phyloP scores from a whole-genome alignment of 2,329 filamentous ascomycete species.

The Bipolaris oryzae region DNA sequence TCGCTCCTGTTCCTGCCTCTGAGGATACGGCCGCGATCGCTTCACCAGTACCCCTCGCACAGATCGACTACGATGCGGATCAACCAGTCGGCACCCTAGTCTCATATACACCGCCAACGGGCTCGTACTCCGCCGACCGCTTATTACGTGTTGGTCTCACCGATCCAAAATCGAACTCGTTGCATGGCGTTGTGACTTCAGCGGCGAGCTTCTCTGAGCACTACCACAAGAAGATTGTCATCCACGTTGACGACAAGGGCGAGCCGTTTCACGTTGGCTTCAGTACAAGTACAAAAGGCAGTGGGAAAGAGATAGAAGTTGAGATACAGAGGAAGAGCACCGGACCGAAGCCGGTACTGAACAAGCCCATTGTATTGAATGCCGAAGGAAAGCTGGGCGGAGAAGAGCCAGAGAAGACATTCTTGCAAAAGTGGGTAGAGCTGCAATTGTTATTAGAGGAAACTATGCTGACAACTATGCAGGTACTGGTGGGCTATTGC shows the following conservation, averaged over 20 bases:
- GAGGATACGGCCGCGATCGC: constrained; percentile 49
- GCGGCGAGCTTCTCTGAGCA: constrained; percentile 51
- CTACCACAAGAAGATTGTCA: constrained; percentile 52
- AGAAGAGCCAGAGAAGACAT: constrained; percentile 56
- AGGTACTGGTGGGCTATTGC: constrained; percentile 60
- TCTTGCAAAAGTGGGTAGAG: constrained; percentile 57
- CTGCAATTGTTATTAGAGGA: background rate
- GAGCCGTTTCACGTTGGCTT: constrained; percentile 55
- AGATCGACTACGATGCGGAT: constrained; percentile 52
- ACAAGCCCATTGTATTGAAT: constrained; percentile 62
- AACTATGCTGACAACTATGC: constrained; percentile 19
- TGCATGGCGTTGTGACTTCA: constrained; percentile 55
- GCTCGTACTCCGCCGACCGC: constrained; percentile 44
- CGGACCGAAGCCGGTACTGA: constrained; percentile 53
- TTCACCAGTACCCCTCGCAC: constrained; percentile 50
- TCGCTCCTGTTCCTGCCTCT: constrained; percentile 83
- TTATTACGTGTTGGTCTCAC: constrained; percentile 54
- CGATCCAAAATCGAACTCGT: constrained; percentile 46
- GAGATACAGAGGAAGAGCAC: constrained; percentile 48
- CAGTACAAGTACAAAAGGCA: constrained; percentile 40
- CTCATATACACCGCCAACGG: constrained; percentile 46
- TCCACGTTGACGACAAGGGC: constrained; percentile 53
- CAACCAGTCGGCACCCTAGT: constrained; percentile 42
- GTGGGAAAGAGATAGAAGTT: constrained; percentile 49
- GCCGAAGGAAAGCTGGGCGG: constrained; percentile 59